These are phyloP conservation scores for Sorghum bicolor DNA, from an alignment of 176 grass and related monocot genomes.

Conservation along the genomic window DNA sequence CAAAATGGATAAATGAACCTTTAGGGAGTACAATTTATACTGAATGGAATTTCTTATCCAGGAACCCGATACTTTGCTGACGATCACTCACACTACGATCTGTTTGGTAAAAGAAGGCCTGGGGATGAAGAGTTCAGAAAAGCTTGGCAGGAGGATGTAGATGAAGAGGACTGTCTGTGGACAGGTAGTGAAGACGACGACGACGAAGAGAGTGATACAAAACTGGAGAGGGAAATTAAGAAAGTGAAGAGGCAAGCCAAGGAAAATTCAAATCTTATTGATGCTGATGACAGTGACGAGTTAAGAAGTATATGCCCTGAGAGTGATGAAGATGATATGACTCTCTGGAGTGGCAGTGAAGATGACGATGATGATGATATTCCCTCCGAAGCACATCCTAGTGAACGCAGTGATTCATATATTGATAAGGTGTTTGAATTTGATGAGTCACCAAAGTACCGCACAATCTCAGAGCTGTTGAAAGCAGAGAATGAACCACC, in stretches of 20 bases:
- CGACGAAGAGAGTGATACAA: conserved; percentile 48
- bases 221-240: conserved; percentile 79
- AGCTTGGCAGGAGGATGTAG: conserved; percentile 73
- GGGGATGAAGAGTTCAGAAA: conserved; percentile 88
- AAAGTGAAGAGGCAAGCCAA: conserved; percentile 76
- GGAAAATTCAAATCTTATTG: conserved; percentile 72
- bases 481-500: conserved; percentile 88
- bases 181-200: conserved; percentile 82
- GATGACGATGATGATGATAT: conserved; percentile 69
- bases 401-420: conserved; percentile 72
- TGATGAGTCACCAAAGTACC: conserved; percentile 85
- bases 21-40: neutral
- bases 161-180: conserved; percentile 91
- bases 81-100: conserved; percentile 49
- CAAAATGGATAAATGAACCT: neutral
- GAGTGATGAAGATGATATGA: conserved; percentile 80
- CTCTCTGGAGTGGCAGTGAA: conserved; percentile 90
- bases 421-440: conserved; percentile 98
- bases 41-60: conserved; percentile 24
- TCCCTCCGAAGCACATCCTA: conserved; percentile 63
- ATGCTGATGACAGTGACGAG: conserved; percentile 81
- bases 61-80: conserved; percentile 57
- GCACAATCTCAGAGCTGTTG: conserved; percentile 70
- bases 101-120: conserved; percentile 79
- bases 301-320: conserved; percentile 85